Base-by-base conservation (phyloP, 805 yeast genomes). In the Ogataea pilisensis region DNA sequence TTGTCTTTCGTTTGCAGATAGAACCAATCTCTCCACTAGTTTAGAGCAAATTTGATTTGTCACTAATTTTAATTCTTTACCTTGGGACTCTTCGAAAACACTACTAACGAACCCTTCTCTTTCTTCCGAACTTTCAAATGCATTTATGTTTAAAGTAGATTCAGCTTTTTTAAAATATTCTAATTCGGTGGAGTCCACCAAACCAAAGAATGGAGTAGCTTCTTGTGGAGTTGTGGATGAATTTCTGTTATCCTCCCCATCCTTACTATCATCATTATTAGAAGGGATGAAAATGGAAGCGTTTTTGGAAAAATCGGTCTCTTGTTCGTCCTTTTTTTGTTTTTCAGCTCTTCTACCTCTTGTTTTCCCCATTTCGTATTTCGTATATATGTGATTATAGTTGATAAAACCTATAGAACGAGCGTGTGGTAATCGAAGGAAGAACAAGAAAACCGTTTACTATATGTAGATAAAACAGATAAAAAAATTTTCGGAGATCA, bases 1-100 rank as follows among this genome's bases (percentile, higher is more conserved):
- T 59, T 88, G 95, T 11, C 63, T 67, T 45, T 79, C 82, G 21
- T 73, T 70, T 13, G 90, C 82, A 16, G 69, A 65, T 31, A 85
- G 63, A n/a, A 91, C 75, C 45, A 91, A 66, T 57, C 99, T 72
- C 63, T 91, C 99, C 70, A 93, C 73, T 43, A 93, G 70, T 60
- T 91, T 91, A 19, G 98, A 91, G 61, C 97, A 89, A 42, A 91
- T 88, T 57, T 90, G 97, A 57, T 91, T 90, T 2, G 96, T 91
- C 4, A 85, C 96, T 31, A 91, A 70, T 62, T 93, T 91, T 51
- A 93, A 68, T 63, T 91, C 98, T 54, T 90, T 89, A 2, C 96
- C 96, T 35, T 74, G 71, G 18, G 89, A 76, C 66, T 93, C 99
- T 49, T 83, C 91, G 50, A 90, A 72, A 2, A 91, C 85, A 52